Conservation (phyloP, 176 grass and related monocot genomes). For the Lolium perenne region DNA sequence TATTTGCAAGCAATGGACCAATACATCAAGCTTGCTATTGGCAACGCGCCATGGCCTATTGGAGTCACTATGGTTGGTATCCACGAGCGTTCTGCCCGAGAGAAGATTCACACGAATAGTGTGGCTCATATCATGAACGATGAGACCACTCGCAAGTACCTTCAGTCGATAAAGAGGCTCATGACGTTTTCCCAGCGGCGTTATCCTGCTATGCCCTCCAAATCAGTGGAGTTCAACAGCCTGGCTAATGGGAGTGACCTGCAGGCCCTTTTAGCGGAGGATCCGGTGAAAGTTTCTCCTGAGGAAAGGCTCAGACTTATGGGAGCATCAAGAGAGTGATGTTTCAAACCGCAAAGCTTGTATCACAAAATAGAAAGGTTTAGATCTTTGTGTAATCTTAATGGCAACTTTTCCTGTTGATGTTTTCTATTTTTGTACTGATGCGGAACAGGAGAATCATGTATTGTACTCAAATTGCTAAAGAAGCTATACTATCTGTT, state of each 20-base stretch:
- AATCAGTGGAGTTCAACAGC: slow-evolving; percentile 95
- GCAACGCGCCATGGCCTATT: slow-evolving; percentile 94
- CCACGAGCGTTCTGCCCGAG: slow-evolving; percentile 86
- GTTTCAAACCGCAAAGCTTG: slow-evolving; percentile 27
- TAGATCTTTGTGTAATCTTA: slow-evolving; percentile 40
- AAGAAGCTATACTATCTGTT: slow-evolving; percentile 9
- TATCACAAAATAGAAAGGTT: slow-evolving; percentile 33
- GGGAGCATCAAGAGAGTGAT: slow-evolving; percentile 65
- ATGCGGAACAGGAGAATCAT: slow-evolving; percentile 4
- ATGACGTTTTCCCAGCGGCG: slow-evolving; percentile 85
- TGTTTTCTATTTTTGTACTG: slow-evolving; percentile 29
- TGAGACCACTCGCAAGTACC: slow-evolving; percentile 90
- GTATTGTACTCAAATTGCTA: slow-evolving; percentile 41
- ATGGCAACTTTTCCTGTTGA: background rate
- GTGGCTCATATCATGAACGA: slow-evolving; percentile 97
- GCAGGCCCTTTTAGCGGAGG: slow-evolving; percentile 69
- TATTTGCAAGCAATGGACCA: slow-evolving; percentile 92
- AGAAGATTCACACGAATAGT: slow-evolving; percentile 89
- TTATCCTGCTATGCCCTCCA: slow-evolving; percentile 77
- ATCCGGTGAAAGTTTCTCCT: slow-evolving; percentile 10
- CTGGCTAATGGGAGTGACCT: slow-evolving; percentile 92
- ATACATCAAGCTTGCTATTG: slow-evolving; percentile 91
- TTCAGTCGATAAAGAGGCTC: slow-evolving; percentile 89
- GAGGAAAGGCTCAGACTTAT: slow-evolving; percentile 64
- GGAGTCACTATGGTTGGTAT: slow-evolving; percentile 97